Percentiles rank a stretch among this genome's conserved stretches.
Conservation (phyloP, 2,329 filamentous ascomycete genomes). For the Colletotrichum noveboracense region DNA sequence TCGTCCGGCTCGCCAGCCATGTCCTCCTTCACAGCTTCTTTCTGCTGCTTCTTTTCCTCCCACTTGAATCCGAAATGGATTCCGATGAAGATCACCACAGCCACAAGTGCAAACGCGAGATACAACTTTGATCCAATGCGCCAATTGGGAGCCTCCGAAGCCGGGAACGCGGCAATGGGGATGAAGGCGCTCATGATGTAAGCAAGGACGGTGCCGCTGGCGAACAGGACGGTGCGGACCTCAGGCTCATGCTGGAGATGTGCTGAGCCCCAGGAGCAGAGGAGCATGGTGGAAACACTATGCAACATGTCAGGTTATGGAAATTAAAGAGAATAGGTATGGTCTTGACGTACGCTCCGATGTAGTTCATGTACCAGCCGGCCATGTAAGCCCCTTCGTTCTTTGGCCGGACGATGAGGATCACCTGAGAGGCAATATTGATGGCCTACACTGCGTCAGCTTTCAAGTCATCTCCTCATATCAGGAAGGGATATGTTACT, state of each 20-base stretch:
- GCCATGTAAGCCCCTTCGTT: constrained; percentile 10
- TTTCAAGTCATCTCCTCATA: background rate
- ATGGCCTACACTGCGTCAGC: background rate
- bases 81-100: background rate
- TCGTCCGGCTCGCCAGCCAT: background rate
- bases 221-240: constrained; percentile 12
- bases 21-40: background rate
- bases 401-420: background rate
- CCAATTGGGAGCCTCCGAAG: background rate
- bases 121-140: constrained; percentile 3
- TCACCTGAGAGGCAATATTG: constrained; percentile 6
- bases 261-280: constrained; percentile 3
- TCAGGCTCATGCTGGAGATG: constrained; percentile 4
- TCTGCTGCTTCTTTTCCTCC: constrained; percentile 4
- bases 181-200: constrained; percentile 17
- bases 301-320: background rate
- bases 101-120: background rate
- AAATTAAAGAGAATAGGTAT: rapidly evolving
- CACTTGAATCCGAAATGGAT: constrained; percentile 12
- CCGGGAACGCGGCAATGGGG: constrained; percentile 3
- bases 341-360: background rate
- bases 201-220: background rate
- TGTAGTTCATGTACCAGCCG: constrained; percentile 18
- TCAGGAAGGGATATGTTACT: background rate
- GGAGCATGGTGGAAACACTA: constrained; percentile 6